Percentiles rank a stretch among this genome's conserved stretches.
These are phyloP conservation scores for Phyllostachys edulis DNA, from an alignment of 176 grass and related monocot species.

Conservation along the genomic window DNA sequence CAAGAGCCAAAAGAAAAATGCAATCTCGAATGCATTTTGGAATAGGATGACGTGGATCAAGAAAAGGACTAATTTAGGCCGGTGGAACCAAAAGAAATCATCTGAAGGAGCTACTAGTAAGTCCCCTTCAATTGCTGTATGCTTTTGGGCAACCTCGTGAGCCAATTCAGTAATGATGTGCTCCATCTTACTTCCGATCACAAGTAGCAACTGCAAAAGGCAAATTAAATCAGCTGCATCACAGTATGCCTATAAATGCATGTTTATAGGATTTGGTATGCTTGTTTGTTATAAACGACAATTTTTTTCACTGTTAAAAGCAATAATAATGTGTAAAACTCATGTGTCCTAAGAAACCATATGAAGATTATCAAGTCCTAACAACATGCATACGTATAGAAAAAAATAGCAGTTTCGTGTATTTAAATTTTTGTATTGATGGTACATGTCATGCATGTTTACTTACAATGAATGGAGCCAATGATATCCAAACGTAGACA, in stretches of 20 bases:
- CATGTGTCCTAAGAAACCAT: background rate
- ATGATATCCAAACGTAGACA: constrained; percentile 72
- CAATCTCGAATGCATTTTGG: constrained; percentile 81
- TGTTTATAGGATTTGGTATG: background rate
- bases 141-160: constrained; percentile 64
- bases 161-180: constrained; percentile 81
- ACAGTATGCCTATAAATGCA: background rate
- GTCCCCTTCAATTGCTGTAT: constrained; percentile 45
- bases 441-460: background rate
- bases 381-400: background rate
- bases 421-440: background rate
- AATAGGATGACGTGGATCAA: constrained; percentile 82
- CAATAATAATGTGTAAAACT: background rate
- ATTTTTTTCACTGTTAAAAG: background rate
- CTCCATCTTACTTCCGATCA: constrained; percentile 78
- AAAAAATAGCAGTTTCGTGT: background rate
- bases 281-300: background rate
- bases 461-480: constrained; percentile 75
- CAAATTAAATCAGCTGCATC: background rate
- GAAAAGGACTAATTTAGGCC: constrained; percentile 67
- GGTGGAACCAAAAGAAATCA: constrained; percentile 69
- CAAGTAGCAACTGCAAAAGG: constrained; percentile 48
- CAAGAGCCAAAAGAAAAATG: constrained; percentile 80
- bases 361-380: background rate
- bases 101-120: constrained; percentile 72